Conservation (phyloP, 169 alveolate genomes). For the Plasmodium gallinaceum region DNA sequence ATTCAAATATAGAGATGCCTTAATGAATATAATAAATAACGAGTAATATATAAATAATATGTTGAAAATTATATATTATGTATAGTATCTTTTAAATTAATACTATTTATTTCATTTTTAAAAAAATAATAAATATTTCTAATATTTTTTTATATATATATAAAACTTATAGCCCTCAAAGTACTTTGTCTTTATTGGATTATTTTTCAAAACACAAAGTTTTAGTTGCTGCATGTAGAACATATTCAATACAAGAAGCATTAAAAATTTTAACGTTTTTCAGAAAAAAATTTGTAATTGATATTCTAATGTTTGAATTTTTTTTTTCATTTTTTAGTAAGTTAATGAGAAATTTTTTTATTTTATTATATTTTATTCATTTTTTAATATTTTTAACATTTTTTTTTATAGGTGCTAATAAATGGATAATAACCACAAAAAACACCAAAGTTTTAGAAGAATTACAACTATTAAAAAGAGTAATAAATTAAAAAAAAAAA, state of each 20-base stretch:
- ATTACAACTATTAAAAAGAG: slow-evolving; percentile 14
- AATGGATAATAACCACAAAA: slow-evolving; percentile 60
- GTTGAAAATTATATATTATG: not conserved
- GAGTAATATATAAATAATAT: slow-evolving; percentile 28
- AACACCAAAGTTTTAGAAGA: slow-evolving; percentile 12
- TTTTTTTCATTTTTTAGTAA: slow-evolving; percentile 60
- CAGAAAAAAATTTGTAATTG: slow-evolving; percentile 26
- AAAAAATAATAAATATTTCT: not conserved
- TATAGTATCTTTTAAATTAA: not conserved
- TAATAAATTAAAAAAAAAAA: slow-evolving; percentile 8
- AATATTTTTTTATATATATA: not conserved
- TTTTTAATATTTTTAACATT: slow-evolving; percentile 15
- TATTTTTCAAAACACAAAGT: slow-evolving; percentile 50
- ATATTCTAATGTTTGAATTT: slow-evolving; percentile 65
- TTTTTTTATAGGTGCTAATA: slow-evolving; percentile 43
- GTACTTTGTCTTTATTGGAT: slow-evolving; percentile 37
- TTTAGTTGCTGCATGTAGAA: slow-evolving; percentile 48
- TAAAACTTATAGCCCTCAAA: slow-evolving; percentile 7
- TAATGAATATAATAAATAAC: slow-evolving; percentile 13
- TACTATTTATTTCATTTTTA: not conserved
- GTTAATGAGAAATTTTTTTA: not conserved
- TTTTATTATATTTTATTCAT: slow-evolving; percentile 8
- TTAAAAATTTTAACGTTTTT: slow-evolving; percentile 29
- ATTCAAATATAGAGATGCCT: slow-evolving; percentile 56
- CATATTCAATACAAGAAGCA: slow-evolving; percentile 30